These are phyloP conservation scores for Lentinula sp. DNA, from an alignment of 768 basidiomycete species.

Conservation along the genomic window DNA sequence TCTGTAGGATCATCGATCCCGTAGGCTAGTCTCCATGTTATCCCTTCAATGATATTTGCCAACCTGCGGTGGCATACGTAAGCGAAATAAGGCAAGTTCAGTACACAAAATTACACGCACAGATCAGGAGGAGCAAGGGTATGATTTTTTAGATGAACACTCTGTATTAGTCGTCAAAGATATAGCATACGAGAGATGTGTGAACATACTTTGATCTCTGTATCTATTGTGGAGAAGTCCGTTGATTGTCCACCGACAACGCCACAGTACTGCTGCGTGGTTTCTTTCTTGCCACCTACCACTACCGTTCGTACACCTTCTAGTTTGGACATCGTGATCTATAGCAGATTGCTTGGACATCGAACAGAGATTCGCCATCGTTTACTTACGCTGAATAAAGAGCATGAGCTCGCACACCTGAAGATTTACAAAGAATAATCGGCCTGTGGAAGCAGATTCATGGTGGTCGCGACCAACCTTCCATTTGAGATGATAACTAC, in stretches of 20 bases:
- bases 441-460: neutral
- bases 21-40: conserved; percentile 59
- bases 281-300: conserved; percentile 40
- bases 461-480: conserved; percentile 19
- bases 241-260: conserved; percentile 58
- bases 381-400: conserved; percentile 35
- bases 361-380: conserved; percentile 7
- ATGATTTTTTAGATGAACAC: conserved; percentile 49
- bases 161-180: conserved; percentile 21
- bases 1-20: conserved; percentile 44
- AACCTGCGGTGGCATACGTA: conserved; percentile 22
- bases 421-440: neutral
- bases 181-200: neutral
- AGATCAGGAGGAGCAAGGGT: conserved; percentile 55
- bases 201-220: conserved; percentile 42
- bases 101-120: conserved; percentile 25
- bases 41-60: conserved; percentile 51
- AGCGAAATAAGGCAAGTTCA: neutral
- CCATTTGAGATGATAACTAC: conserved; percentile 53
- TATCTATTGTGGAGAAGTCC: conserved; percentile 51
- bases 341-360: conserved; percentile 8
- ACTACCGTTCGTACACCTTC: conserved; percentile 53
- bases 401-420: conserved; percentile 45
- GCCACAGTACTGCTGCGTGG: conserved; percentile 55
- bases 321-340: conserved; percentile 57